Percentiles rank a stretch among this genome's conserved stretches.
Conservation (phyloP, 2,329 filamentous ascomycete species). For the Claviceps quebecensis region DNA sequence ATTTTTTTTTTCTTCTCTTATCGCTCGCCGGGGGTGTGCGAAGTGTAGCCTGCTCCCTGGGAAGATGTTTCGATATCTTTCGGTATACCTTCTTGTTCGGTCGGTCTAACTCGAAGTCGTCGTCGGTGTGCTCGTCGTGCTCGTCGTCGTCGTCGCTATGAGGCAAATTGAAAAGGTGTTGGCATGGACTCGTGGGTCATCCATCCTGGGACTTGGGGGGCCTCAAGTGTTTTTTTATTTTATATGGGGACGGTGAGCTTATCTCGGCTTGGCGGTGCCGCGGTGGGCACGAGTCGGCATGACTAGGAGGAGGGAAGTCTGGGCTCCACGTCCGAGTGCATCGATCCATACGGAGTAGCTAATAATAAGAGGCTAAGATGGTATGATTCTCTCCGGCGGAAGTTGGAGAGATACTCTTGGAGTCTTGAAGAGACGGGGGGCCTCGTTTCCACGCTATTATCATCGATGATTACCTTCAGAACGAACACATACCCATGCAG, state of each 20-base stretch:
- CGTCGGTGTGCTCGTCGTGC: not conserved
- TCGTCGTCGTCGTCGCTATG: not conserved
- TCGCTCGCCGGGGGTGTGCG: not conserved
- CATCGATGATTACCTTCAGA: no score
- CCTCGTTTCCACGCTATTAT: no score
- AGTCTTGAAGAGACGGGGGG: no score
- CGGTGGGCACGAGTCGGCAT: not conserved
- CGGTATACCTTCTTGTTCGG: not conserved
- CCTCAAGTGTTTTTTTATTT: not conserved
- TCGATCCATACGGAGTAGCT: not conserved
- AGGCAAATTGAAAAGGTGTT: not conserved
- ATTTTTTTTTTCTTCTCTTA: not conserved
- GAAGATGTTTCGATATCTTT: no score
- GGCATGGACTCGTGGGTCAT: not conserved
- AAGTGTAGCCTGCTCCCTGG: not conserved
- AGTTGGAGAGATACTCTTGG: no score
- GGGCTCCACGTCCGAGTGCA: not conserved
- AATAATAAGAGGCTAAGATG: no score
- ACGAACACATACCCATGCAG: not conserved
- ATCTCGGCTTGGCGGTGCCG: not conserved
- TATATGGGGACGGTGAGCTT: not conserved
- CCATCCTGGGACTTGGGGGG: not conserved
- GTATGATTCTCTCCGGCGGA: not conserved
- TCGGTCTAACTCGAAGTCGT: not conserved
- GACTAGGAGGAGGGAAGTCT: not conserved